These are phyloP conservation scores for Papiliotrema laurentii DNA, from an alignment of 1,284 basidiomycete genomes.

Conservation along the genomic window DNA sequence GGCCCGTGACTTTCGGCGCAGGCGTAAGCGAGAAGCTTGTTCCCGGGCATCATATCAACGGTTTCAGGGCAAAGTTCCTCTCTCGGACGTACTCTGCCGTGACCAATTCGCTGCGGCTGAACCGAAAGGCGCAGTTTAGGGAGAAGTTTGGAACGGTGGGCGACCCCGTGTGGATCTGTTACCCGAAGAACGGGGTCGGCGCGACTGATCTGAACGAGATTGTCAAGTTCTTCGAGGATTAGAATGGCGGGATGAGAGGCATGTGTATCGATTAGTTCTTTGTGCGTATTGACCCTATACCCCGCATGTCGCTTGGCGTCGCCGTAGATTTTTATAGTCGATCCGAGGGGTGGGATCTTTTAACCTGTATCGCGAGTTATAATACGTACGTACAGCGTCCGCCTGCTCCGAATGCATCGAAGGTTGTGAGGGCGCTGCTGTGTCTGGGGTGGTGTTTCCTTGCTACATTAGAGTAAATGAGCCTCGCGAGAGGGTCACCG, in stretches of 20 bases:
- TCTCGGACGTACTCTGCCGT: conserved; percentile 53
- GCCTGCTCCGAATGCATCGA: too few relatives aligned
- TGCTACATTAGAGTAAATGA: too few relatives aligned
- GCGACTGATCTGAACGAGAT: conserved; percentile 16
- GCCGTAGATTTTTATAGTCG: too few relatives aligned
- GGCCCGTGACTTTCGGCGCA: conserved; percentile 51
- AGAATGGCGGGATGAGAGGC: not conserved
- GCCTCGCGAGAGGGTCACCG: not conserved
- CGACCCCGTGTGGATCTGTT: conserved; percentile 29
- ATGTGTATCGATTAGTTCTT: too few relatives aligned
- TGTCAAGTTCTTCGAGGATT: conserved; percentile 23
- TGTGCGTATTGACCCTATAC: not conserved
- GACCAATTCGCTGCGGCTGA: conserved; percentile 49
- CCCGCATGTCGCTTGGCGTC: too few relatives aligned
- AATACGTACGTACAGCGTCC: too few relatives aligned
- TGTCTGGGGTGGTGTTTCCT: too few relatives aligned
- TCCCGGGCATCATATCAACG: conserved; percentile 46
- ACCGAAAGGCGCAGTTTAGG: conserved; percentile 53
- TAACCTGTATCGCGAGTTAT: too few relatives aligned
- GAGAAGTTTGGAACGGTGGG: conserved; percentile 38
- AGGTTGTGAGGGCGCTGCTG: too few relatives aligned
- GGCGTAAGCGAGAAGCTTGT: conserved; percentile 49
- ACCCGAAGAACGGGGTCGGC: conserved; percentile 24
- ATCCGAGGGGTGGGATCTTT: too few relatives aligned
- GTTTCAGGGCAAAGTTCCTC: conserved; percentile 49